A percentile compares a stretch with the other conserved stretches of the same genome.
phyloP scores from a whole-genome alignment of 805 yeast genomes.

The Pichia manshurica region DNA sequence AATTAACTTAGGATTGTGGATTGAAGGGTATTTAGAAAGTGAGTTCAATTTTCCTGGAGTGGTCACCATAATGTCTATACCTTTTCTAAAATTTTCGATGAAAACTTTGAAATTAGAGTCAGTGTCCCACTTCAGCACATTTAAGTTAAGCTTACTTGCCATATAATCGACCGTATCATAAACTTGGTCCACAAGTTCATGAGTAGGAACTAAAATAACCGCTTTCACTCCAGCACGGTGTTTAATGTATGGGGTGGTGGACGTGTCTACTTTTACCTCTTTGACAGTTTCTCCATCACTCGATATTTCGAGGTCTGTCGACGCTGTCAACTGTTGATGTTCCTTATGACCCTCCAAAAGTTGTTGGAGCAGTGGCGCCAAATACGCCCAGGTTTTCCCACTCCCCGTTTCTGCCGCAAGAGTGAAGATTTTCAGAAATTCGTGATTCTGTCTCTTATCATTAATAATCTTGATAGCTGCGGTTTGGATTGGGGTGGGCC shows the following conservation, averaged over 20 bases:
- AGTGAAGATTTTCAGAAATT: slow-evolving; percentile 55
- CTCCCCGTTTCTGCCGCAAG: slow-evolving; percentile 97
- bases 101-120: slow-evolving; percentile 51
- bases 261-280: background rate
- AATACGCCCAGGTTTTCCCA: slow-evolving; percentile 91
- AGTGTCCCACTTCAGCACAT: slow-evolving; percentile 56
- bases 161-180: slow-evolving; percentile 36
- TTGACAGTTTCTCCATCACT: background rate
- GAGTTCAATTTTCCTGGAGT: slow-evolving; percentile 70
- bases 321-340: slow-evolving; percentile 12
- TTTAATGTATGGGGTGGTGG: slow-evolving; percentile 11
- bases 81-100: slow-evolving; percentile 38
- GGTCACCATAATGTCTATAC: slow-evolving; percentile 76
- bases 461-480: slow-evolving; percentile 61
- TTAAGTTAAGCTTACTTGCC: slow-evolving; percentile 35
- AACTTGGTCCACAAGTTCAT: slow-evolving; percentile 83
- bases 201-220: slow-evolving; percentile 81
- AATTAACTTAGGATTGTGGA: slow-evolving; percentile 31
- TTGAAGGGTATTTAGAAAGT: slow-evolving; percentile 28
- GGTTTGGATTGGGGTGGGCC: slow-evolving; percentile 78
- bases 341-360: slow-evolving; percentile 46
- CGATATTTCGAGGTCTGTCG: slow-evolving; percentile 1
- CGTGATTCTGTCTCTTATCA: slow-evolving; percentile 31
- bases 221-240: slow-evolving; percentile 51
- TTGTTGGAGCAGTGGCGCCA: slow-evolving; percentile 68